phyloP scores from a whole-genome alignment of 805 yeast species.

The Nakazawaea wickerhamii region DNA sequence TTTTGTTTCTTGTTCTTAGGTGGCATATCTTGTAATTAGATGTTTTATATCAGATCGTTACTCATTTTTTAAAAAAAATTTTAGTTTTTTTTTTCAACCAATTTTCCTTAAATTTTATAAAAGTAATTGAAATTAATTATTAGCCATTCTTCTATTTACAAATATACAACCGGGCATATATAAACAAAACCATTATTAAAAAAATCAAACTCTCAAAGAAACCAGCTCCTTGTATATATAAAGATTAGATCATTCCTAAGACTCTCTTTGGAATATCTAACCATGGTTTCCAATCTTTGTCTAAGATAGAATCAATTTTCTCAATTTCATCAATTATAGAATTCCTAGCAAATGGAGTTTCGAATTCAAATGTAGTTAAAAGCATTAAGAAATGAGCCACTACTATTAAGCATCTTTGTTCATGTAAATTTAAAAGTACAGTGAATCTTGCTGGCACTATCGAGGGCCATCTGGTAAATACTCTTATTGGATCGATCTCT shows the following conservation, averaged over 20 bases:
- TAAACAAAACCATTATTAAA: not conserved
- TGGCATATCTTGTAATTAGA: constrained; percentile 38
- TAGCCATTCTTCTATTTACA: not conserved
- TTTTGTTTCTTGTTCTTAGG: constrained; percentile 47
- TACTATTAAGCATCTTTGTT: constrained; percentile 5
- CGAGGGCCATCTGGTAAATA: constrained; percentile 10
- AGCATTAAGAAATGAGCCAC: constrained; percentile 10
- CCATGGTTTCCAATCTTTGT: constrained; percentile 9
- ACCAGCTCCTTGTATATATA: too few species aligned
- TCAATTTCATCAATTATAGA: constrained; percentile 1
- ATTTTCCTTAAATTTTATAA: too few species aligned
- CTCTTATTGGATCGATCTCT: constrained; percentile 4
- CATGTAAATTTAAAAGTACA: not conserved
- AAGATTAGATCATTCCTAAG: constrained; percentile 3
- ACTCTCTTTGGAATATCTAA: constrained; percentile 9
- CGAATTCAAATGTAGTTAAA: not conserved
- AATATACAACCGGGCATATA: not conserved
- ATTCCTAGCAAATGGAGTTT: not conserved
- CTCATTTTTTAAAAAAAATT: not conserved
- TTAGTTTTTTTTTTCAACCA: not conserved
- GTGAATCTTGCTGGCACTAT: not conserved
- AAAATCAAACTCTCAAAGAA: not conserved
- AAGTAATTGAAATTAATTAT: too few species aligned
- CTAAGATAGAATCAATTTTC: constrained; percentile 6
- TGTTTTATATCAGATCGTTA: too few species aligned